These are phyloP conservation scores for Chionographis japonica DNA, from an alignment of 106 monocot species.

Conservation along the genomic window DNA sequence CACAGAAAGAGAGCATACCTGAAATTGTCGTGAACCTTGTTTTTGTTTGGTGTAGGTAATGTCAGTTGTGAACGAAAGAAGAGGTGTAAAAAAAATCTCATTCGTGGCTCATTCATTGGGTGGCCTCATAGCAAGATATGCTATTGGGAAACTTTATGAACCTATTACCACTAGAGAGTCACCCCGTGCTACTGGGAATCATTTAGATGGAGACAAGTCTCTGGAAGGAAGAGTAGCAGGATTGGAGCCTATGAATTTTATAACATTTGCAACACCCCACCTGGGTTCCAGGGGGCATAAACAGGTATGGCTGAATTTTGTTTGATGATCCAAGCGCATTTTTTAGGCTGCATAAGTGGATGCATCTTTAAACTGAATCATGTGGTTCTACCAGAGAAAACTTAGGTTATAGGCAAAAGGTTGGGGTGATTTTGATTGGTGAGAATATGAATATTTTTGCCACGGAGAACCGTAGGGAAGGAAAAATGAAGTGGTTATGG, in stretches of 20 bases:
- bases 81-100: constrained; percentile 64
- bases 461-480: too few relatives aligned
- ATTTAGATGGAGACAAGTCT: constrained; percentile 9
- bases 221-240: constrained; percentile 59
- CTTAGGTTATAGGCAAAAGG: too few relatives aligned
- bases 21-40: background rate
- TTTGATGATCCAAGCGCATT: background rate
- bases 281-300: constrained; percentile 81
- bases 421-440: too few relatives aligned
- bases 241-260: constrained; percentile 81
- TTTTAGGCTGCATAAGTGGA: background rate
- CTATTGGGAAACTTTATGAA: constrained; percentile 73
- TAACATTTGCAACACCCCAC: constrained; percentile 85
- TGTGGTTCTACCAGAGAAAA: too few relatives aligned
- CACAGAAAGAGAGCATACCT: background rate
- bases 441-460: too few relatives aligned
- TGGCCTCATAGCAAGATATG: constrained; percentile 90
- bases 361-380: too few relatives aligned
- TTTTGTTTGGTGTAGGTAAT: constrained; percentile 38
- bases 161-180: constrained; percentile 5
- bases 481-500: too few relatives aligned
- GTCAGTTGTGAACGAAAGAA: constrained; percentile 50
- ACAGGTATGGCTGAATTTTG: constrained; percentile 54
- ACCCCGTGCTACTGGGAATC: constrained; percentile 5
- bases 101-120: constrained; percentile 94